Conservation (phyloP, 2,329 filamentous ascomycete species). For the Taxawa tesnikishii region DNA sequence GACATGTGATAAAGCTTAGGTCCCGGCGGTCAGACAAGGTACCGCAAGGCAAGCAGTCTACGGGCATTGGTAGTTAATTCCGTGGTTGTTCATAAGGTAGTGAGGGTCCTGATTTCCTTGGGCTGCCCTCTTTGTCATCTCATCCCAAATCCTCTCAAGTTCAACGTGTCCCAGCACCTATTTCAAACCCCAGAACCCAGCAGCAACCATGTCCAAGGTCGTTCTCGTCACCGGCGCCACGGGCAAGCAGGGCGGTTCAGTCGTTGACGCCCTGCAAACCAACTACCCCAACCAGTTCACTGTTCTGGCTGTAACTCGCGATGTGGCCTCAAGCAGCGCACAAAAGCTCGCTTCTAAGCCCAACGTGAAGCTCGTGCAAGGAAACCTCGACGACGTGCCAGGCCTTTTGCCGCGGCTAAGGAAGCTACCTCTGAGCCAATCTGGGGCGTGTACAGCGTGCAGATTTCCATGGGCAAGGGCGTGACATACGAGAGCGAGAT, state of each 20-base stretch:
- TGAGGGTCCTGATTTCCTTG: not conserved
- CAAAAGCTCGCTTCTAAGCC: slow-evolving; percentile 32
- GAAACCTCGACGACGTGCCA: slow-evolving; percentile 38
- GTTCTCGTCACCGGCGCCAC: slow-evolving; percentile 34
- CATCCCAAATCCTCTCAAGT: not conserved
- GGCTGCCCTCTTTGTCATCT: not conserved
- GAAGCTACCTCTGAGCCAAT: slow-evolving; percentile 19
- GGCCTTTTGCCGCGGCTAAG: slow-evolving; percentile 31
- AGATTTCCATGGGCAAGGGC: slow-evolving; percentile 34
- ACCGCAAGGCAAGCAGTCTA: no score
- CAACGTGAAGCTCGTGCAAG: slow-evolving; percentile 43
- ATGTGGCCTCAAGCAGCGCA: slow-evolving; percentile 35
- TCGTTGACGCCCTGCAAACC: slow-evolving; percentile 26
- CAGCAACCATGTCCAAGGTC: slow-evolving; percentile 20
- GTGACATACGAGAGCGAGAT: slow-evolving; percentile 35
- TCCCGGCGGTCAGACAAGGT: no score
- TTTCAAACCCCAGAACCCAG: no score
- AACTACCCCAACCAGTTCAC: slow-evolving; percentile 23
- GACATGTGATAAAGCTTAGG: no score
- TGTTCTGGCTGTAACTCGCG: slow-evolving; percentile 46
- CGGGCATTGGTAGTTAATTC: no score
- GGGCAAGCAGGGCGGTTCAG: slow-evolving; percentile 32
- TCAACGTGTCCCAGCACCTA: no score
- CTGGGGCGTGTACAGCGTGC: slow-evolving; percentile 49
- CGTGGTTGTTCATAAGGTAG: no score